These are phyloP conservation scores for Daedalea quercina DNA, from an alignment of 768 basidiomycete species.

Conservation along the genomic window DNA sequence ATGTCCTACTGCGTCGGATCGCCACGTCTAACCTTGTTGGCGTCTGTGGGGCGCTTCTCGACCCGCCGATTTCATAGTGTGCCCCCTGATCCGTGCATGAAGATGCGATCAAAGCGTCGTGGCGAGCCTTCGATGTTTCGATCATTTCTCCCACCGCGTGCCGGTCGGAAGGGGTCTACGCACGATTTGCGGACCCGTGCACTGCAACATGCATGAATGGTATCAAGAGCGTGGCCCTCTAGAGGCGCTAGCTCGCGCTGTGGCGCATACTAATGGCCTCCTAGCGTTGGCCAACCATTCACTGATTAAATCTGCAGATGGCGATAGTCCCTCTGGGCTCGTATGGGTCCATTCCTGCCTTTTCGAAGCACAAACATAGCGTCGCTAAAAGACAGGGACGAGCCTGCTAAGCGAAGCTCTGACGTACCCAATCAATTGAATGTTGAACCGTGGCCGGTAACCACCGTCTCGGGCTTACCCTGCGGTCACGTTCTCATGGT, in stretches of 20 bases:
- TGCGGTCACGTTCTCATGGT: neutral
- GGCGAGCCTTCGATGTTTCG: neutral
- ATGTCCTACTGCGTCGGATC: no score
- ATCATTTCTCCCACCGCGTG: neutral
- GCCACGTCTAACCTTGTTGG: no score
- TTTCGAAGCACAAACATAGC: neutral
- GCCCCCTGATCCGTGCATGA: slow-evolving; percentile 1
- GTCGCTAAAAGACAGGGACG: neutral
- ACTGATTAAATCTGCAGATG: neutral
- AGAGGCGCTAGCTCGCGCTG: neutral
- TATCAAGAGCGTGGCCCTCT: neutral
- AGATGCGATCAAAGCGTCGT: neutral
- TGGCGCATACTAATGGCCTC: neutral
- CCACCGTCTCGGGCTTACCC: neutral
- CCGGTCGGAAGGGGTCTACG: neutral
- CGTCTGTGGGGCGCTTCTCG: no score
- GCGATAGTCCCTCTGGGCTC: neutral
- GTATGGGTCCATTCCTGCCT: neutral
- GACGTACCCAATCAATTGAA: neutral
- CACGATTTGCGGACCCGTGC: no score
- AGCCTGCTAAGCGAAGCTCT: neutral
- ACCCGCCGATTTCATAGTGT: neutral
- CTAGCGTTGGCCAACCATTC: neutral
- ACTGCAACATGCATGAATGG: neutral
- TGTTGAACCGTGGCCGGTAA: neutral